phyloP scores from a whole-genome alignment of 1,284 basidiomycete genomes.

The Tilletia setariae region DNA sequence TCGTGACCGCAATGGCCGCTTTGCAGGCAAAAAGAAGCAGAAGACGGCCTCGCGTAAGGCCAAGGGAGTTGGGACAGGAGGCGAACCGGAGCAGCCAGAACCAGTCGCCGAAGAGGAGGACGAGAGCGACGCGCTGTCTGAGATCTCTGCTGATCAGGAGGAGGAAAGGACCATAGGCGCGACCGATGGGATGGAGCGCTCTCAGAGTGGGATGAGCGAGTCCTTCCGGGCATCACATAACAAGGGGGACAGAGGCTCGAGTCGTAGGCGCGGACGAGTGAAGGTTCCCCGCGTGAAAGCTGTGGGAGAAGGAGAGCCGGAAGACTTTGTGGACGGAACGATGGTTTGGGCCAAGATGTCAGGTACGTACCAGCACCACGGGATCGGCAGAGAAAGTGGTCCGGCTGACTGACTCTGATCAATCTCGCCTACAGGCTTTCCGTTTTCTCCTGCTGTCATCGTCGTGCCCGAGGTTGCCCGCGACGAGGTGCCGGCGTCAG shows the following conservation, averaged over 20 bases:
- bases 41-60: background rate
- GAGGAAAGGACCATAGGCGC: background rate
- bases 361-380: conserved; percentile 13
- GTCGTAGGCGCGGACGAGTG: conserved; percentile 20
- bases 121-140: background rate
- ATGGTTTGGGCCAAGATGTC: conserved; percentile 20
- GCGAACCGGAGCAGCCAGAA: background rate
- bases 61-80: background rate
- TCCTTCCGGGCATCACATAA: conserved; percentile 19
- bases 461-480: conserved; percentile 59
- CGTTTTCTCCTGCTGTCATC: conserved; percentile 57
- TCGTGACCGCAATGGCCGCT: background rate
- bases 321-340: conserved; percentile 11
- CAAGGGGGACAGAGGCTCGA: background rate
- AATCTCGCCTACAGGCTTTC: conserved; percentile 37
- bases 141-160: background rate
- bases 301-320: background rate
- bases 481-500: conserved; percentile 60
- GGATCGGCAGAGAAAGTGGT: no score
- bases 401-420: background rate
- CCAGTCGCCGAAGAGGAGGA: conserved; percentile 4
- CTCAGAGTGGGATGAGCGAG: conserved; percentile 26
- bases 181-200: conserved; percentile 14
- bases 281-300: conserved; percentile 16
- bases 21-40: background rate